Base-by-base conservation (phyloP, 2,329 filamentous ascomycete genomes). In the Fusarium torreyae region DNA sequence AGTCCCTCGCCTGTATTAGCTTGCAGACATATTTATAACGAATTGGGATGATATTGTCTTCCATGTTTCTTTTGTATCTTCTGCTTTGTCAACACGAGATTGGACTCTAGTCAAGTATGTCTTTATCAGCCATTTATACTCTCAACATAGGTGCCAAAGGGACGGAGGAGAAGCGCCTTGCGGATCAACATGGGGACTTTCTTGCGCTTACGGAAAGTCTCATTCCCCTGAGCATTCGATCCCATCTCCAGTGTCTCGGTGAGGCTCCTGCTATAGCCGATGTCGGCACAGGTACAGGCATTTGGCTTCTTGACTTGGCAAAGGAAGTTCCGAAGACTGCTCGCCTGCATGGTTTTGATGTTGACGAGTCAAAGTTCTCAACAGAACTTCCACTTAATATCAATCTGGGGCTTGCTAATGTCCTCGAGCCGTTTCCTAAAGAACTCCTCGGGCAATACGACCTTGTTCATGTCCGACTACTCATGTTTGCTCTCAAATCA, bases 271-370 rank as follows among this genome's bases (percentile, higher is more conserved):
- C 36, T 8, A 44, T 72, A 20, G 69, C 67, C 5, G 67, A 71
- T 38, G 34, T 72, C 7, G 63, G 44, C 14, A 65, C 67, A 5
- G 71, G 69, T n/a, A 73, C 68, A 1, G 70, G 62, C 5, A 52
- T 74, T n/a, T 74, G 70, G 68, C 70, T 72, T 14, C 42, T 24
- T 11, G 66, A 71, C 31, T 50, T 73, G 28, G 66, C 70, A 8
- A 22, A 43, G 6, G 38, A 50, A 15, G 49, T 74, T 6, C 60
- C 68, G 1, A 17, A 34, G 3, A 33, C 52, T 10, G 40, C 68
- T 15, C 44, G 55, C 20, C 43, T 74, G 9, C 42, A 62, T 22
- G 70, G 71, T 4, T 69, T 53, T 39, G 70, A 72, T 43, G 54
- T 70, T 31, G 69, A 72, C 38, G 26, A 55, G 5, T 63, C 63